Evolutionary conservation across 1,284 basidiomycete species (phyloP).

Genomic region (Singerocomus rubriflavus): DNA sequence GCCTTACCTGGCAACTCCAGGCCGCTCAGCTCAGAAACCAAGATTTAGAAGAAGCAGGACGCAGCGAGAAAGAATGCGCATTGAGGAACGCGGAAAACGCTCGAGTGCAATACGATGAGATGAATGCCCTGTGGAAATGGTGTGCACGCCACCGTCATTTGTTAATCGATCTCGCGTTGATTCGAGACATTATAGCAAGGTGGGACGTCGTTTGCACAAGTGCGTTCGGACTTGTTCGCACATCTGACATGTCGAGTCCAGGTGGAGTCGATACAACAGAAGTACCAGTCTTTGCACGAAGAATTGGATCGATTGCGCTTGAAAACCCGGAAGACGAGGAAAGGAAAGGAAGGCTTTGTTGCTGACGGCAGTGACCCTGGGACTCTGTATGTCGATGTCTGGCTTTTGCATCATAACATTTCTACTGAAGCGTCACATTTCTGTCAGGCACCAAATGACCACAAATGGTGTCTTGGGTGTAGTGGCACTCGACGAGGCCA

Average conservation of each 20-base stretch:
- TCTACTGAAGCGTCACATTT: too few species aligned
- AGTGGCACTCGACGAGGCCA: too few species aligned
- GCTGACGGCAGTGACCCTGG: too few species aligned
- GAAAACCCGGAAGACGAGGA: too few species aligned
- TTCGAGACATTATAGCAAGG: neutral
- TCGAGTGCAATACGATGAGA: neutral
- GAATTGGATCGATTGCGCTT: neutral
- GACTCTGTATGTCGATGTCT: too few species aligned
- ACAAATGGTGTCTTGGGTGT: too few species aligned
- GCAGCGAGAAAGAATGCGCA: neutral
- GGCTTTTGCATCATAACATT: too few species aligned
- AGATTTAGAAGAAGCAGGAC: neutral
- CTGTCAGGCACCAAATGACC: too few species aligned
- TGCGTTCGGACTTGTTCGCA: neutral
- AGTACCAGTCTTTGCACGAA: neutral
- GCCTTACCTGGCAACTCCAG: neutral
- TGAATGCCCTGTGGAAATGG: slow-evolving; percentile 7
- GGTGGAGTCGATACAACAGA: neutral
- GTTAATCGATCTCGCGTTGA: neutral
- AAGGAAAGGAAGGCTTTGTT: too few species aligned
- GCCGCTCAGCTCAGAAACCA: neutral
- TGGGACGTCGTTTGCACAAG: neutral
- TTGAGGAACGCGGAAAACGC: neutral
- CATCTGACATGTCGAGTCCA: neutral
- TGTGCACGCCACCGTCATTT: neutral